Percentiles rank a stretch among this genome's conserved stretches.
phyloP scores from a whole-genome alignment of 2,329 filamentous ascomycete species.

The Bipolaris zeicola region DNA sequence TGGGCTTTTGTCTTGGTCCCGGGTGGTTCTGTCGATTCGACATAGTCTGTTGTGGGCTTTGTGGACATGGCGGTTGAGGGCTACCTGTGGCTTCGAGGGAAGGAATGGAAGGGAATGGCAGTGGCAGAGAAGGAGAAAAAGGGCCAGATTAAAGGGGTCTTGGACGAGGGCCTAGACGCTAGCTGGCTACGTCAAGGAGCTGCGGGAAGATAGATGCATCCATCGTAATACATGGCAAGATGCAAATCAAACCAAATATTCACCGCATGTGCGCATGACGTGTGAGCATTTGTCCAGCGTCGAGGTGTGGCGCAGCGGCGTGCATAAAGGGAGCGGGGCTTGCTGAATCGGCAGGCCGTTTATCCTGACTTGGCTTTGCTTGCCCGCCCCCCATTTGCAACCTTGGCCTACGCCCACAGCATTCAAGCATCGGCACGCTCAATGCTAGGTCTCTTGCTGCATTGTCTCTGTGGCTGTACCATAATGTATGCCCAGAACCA shows the following conservation, averaged over 20 bases:
- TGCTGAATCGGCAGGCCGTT: constrained; percentile 13
- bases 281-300: constrained; percentile 26
- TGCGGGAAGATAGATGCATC: no score
- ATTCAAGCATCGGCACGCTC: constrained; percentile 18
- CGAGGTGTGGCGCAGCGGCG: constrained; percentile 34
- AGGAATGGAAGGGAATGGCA: neutral
- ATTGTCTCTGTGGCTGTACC: neutral
- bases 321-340: constrained; percentile 35
- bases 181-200: neutral
- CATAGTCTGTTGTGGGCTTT: constrained; percentile 24
- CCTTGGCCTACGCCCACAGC: neutral
- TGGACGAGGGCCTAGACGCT: neutral
- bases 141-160: neutral
- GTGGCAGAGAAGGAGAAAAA: neutral
- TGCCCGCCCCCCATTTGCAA: constrained; percentile 22
- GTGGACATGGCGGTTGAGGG: constrained; percentile 34
- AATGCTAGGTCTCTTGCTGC: constrained; percentile 11
- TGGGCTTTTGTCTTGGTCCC: constrained; percentile 35
- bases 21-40: constrained; percentile 23
- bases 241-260: constrained; percentile 22
- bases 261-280: constrained; percentile 36
- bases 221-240: constrained; percentile 2
- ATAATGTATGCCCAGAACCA: neutral
- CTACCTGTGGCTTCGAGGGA: constrained; percentile 5
- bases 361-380: constrained; percentile 17